Evolutionary conservation across 805 yeast genomes (phyloP), one percentile per base, ranked within the genome.

Genomic region (Scheffersomyces ergatensis): DNA sequence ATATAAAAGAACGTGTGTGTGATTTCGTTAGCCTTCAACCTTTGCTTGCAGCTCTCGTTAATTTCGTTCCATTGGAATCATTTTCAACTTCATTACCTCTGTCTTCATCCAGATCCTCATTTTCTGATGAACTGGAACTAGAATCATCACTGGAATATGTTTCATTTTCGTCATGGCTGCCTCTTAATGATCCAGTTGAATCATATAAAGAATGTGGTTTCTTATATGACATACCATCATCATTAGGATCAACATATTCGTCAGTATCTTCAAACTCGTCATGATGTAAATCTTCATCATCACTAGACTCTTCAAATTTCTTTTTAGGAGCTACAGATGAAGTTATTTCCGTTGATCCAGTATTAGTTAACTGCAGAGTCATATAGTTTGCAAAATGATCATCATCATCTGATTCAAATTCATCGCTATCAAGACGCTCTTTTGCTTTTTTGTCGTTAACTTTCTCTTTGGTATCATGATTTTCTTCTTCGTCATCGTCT

Each of bases 201-300:
- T 75, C 79, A 53, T 84, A 83, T 40, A 83, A 59, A 5, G 87
- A 83, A 51, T 82, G 78, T 18, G 74, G 70, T 55, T 78, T 82
- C 39, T 80, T 78, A 58, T 85, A 85, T 1, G 87, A 81, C 54
- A 78, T 80, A 0, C 92, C 92, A 53, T 85, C 92, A 57, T 85
- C 92, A 53, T 85, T 83, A 1, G 92, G 90, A 55, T 85, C 90
- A 50, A 78, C 79, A 52, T 85, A 83, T 45, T 82, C 89, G 44
- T 84, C 89, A 12, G 77, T 85, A 20, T 76, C 76, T 21, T 69
- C 70, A 29, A 14, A 29, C 15, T 38, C 32, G 6, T n/a, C 17
- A 31, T 34, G 15, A 24, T 27, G 15, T 14, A 24, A 49, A 14
- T 53, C 48, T 40, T 77, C 83, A 43, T 80, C 82, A 45, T 77